Evolutionary conservation across 768 basidiomycete species (phyloP), one percentile per base, ranked within the genome.

Genomic region (Strobilomyces echinocephalus): DNA sequence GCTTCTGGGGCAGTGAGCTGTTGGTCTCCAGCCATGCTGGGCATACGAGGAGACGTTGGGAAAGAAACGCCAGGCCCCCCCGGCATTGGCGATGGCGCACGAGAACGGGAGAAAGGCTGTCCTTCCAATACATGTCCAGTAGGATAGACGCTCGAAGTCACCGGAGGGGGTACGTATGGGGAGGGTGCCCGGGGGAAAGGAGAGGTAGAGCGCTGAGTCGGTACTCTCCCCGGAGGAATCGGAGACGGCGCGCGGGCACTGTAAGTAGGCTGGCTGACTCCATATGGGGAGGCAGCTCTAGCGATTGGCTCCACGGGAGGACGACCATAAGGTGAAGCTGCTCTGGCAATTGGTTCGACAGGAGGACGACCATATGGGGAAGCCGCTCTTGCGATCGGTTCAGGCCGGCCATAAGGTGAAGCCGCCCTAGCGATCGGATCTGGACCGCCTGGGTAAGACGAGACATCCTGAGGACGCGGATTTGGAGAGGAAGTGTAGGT

Each of bases 1-100:
- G 83, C 85, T 59, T 87, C 86, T 1, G 88, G 88, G 2, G 82
- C 76, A 43, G 77, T 69, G 16, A 84, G 71, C 52, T 83, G 80
- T 16, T 68, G 65, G 0, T 74, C 71, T 43, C 69, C 62, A 7
- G 49, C 52, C 26, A 63, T 35, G 21, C 46, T 46, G 11, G 63
- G 60, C 53, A 67, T 60, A 30, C 69, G 69, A 28, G 70, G 69
- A 16, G 70, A 70, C 24, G 60, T 7, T 6, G 67, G 54, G 55
- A 69, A 71, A 14, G 46, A 24, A 16, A 20, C 66, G 18, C 64
- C 57, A 28, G 77, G 66, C 35, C 42, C 55, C 55, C 77, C 76
- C 20, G 79, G 80, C 66, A 79, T 79, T 10, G 84, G 82, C 20
- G 80, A 80, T 26, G 79, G 67, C 3, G 79, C 77, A 49, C 83